Evolutionary conservation across 331 rosid species (phyloP).

Genomic region (Quercus lobata): DNA sequence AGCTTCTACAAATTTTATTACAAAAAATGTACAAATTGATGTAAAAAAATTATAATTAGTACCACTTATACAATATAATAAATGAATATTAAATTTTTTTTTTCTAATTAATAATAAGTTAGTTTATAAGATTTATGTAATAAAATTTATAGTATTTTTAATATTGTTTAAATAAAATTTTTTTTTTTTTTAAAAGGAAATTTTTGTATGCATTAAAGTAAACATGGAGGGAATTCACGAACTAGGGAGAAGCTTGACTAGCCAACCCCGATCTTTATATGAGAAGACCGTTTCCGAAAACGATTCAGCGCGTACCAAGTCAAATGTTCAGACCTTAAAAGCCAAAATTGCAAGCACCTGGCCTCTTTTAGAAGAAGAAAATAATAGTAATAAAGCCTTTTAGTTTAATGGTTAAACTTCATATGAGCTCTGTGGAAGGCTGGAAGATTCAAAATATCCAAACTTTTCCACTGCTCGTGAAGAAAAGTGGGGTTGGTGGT

Average conservation of each 20-base stretch:
- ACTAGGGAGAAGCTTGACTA: not conserved
- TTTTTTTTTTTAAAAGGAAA: no score
- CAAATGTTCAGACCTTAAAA: no score
- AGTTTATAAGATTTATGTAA: no score
- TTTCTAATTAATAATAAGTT: no score
- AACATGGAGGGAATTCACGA: not conserved
- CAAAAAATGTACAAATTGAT: no score
- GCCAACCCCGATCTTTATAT: not conserved
- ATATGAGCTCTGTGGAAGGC: not conserved
- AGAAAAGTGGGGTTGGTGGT: not conserved
- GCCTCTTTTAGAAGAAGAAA: not conserved
- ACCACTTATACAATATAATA: no score
- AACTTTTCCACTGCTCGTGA: not conserved
- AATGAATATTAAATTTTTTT: no score
- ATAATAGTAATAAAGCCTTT: not conserved
- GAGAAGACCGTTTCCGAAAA: no score
- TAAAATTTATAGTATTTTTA: no score
- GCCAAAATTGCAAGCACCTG: not conserved
- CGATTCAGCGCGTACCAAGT: not conserved
- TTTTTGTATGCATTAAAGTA: not conserved
- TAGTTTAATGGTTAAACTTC: not conserved
- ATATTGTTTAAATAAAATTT: no score
- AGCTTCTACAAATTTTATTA: no score
- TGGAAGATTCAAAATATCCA: not conserved
- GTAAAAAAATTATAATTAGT: no score